Evolutionary conservation across 2,329 filamentous ascomycete genomes (phyloP).

Genomic region (Colletotrichum liriopes): DNA sequence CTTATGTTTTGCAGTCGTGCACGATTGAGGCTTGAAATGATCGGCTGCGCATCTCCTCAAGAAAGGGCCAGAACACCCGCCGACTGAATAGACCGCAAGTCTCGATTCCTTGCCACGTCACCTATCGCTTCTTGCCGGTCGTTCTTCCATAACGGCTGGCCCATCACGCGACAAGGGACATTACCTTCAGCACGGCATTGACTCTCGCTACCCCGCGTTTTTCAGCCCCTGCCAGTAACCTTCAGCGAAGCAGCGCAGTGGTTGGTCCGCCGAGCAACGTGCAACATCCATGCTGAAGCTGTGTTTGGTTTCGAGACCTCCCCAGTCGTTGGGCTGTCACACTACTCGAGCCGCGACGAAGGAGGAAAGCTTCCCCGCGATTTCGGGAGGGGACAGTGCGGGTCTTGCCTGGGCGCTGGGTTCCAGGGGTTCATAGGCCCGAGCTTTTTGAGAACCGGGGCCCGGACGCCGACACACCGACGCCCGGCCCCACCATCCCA

Average conservation of each 20-base stretch:
- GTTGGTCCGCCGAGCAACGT: conserved; percentile 1
- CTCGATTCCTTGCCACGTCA: neutral
- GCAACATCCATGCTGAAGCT: conserved; percentile 27
- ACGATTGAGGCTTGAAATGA: neutral
- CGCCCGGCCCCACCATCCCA: conserved; percentile 41
- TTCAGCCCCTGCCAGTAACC: conserved; percentile 11
- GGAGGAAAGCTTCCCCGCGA: conserved; percentile 35
- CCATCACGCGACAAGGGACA: neutral
- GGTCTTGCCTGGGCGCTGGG: neutral
- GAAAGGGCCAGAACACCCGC: neutral
- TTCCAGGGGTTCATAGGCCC: conserved; percentile 21
- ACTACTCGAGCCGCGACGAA: neutral
- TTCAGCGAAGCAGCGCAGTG: conserved; percentile 2
- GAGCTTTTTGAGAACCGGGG: conserved; percentile 20
- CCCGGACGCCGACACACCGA: conserved; percentile 30
- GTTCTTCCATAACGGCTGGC: neutral
- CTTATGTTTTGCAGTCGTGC: neutral
- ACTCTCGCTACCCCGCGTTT: conserved; percentile 40
- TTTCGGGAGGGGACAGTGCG: conserved; percentile 30
- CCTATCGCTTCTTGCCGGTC: neutral
- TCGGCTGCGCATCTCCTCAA: neutral
- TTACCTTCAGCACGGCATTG: conserved; percentile 20
- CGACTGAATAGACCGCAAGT: too few species aligned
- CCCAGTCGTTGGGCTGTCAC: neutral
- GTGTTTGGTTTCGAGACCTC: conserved; percentile 10